Conservation (phyloP, 768 basidiomycete genomes). For the Amanita rubescens region DNA sequence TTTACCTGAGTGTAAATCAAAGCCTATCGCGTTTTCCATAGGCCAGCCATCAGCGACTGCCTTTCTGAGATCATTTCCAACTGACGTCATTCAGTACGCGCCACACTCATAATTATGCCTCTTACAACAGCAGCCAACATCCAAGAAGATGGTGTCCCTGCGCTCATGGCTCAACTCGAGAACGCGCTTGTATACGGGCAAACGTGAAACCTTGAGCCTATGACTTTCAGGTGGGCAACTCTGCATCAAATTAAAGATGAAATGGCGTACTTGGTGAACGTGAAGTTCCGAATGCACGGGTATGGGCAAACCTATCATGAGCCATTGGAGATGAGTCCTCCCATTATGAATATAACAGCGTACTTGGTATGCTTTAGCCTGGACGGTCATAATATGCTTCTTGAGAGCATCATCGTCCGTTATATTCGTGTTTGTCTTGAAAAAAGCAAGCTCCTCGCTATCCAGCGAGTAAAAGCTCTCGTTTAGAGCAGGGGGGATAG, state of each 20-base stretch:
- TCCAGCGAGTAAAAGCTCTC: slow-evolving; percentile 19
- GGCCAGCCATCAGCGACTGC: slow-evolving; percentile 36
- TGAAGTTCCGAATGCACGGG: slow-evolving; percentile 30
- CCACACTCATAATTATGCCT: neutral
- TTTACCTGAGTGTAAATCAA: slow-evolving; percentile 28
- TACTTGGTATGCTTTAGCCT: slow-evolving; percentile 25
- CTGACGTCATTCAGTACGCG: slow-evolving; percentile 15
- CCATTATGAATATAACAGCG: neutral
- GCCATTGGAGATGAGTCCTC: neutral
- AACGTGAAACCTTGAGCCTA: slow-evolving; percentile 26
- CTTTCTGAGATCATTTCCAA: slow-evolving; percentile 34
- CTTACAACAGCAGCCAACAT: slow-evolving; percentile 40
- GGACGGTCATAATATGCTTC: slow-evolving; percentile 31
- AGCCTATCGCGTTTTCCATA: slow-evolving; percentile 26
- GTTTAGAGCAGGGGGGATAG: slow-evolving; percentile 12
- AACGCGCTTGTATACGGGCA: slow-evolving; percentile 26
- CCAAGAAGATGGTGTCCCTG: slow-evolving; percentile 29
- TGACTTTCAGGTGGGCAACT: neutral
- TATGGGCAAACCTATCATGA: slow-evolving; percentile 26
- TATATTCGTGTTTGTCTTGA: slow-evolving; percentile 29
- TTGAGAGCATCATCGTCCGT: slow-evolving; percentile 29
- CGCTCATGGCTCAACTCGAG: slow-evolving; percentile 19
- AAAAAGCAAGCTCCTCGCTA: slow-evolving; percentile 25
- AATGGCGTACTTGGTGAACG: slow-evolving; percentile 23
- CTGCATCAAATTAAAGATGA: too few species aligned